Evolutionary conservation across 495 filamentous ascomycete species (phyloP).

Genomic region (Aspergillus nidulans): DNA sequence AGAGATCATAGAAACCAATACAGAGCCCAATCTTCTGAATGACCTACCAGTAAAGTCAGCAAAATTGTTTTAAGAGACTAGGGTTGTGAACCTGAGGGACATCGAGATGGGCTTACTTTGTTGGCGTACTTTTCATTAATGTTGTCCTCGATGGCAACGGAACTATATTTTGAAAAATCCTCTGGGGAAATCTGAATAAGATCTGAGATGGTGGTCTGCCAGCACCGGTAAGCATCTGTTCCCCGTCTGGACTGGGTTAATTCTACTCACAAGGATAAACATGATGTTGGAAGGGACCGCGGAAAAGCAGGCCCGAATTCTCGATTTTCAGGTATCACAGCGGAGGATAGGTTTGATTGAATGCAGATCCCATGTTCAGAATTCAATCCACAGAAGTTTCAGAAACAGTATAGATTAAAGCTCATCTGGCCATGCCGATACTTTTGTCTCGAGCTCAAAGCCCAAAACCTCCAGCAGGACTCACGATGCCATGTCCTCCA

Average conservation of each 20-base stretch:
- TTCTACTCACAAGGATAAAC: conserved; percentile 50
- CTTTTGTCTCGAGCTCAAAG: neutral
- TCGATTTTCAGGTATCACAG: conserved; percentile 6
- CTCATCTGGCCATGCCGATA: conserved; percentile 4
- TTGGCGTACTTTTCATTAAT: conserved; percentile 96
- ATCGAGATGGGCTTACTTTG: conserved; percentile 50
- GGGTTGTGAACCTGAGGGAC: neutral
- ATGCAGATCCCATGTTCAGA: conserved; percentile 19
- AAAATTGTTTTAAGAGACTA: neutral
- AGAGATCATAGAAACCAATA: conserved; percentile 83
- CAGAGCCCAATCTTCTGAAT: conserved; percentile 84
- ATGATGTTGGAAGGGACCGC: conserved; percentile 25
- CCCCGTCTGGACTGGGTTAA: neutral
- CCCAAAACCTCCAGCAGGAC: neutral
- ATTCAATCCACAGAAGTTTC: neutral
- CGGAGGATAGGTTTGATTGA: neutral
- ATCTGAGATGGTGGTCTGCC: conserved; percentile 72
- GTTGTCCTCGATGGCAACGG: conserved; percentile 80
- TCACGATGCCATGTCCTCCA: neutral
- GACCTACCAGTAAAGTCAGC: conserved; percentile 28
- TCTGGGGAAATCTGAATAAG: conserved; percentile 84
- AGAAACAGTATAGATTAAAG: conserved; percentile 7
- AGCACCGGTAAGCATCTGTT: conserved; percentile 14
- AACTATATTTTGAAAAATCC: conserved; percentile 75
- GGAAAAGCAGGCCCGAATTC: neutral